Conservation (phyloP, 257 asterid genomes). For the Avicennia marina region DNA sequence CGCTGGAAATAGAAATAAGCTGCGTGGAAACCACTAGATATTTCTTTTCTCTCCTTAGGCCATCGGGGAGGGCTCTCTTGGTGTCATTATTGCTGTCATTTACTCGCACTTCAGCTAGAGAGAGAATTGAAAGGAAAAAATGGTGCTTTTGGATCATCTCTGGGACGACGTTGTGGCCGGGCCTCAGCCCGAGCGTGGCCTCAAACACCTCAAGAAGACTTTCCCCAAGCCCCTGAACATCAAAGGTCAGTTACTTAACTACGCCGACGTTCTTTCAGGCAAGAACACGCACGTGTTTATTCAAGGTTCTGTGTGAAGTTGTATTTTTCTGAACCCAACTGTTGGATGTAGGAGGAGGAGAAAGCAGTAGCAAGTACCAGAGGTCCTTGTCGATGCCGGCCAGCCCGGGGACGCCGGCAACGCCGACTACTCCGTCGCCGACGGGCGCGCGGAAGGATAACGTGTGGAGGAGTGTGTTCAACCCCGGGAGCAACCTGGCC, state of each 20-base stretch:
- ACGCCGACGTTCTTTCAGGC: no score
- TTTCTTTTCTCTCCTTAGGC: constrained; percentile 1
- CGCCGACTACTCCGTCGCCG: constrained; percentile 54
- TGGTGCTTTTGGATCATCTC: constrained; percentile 58
- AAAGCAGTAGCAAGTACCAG: constrained; percentile 47
- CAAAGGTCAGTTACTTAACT: constrained; percentile 15
- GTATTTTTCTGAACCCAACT: no score
- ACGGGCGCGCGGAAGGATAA: constrained; percentile 60
- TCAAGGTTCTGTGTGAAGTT: no score
- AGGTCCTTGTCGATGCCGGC: constrained; percentile 60
- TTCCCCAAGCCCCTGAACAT: constrained; percentile 29
- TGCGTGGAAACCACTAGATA: constrained; percentile 16
- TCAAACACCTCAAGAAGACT: constrained; percentile 45
- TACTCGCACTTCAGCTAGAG: neutral
- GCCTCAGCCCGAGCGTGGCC: constrained; percentile 64
- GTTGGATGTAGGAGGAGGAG: constrained; percentile 31
- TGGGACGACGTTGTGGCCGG: constrained; percentile 77
- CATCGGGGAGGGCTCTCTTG: neutral
- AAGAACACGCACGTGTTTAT: no score
- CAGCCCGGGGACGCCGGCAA: constrained; percentile 40
- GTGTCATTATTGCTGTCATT: no score
- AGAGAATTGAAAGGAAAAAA: constrained; percentile 5
- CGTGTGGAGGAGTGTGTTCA: constrained; percentile 92
- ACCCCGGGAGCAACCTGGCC: constrained; percentile 90
- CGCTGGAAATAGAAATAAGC: constrained; percentile 21